phyloP scores from a whole-genome alignment of 2,329 filamentous ascomycete genomes.

The Fusarium praegraminearum region DNA sequence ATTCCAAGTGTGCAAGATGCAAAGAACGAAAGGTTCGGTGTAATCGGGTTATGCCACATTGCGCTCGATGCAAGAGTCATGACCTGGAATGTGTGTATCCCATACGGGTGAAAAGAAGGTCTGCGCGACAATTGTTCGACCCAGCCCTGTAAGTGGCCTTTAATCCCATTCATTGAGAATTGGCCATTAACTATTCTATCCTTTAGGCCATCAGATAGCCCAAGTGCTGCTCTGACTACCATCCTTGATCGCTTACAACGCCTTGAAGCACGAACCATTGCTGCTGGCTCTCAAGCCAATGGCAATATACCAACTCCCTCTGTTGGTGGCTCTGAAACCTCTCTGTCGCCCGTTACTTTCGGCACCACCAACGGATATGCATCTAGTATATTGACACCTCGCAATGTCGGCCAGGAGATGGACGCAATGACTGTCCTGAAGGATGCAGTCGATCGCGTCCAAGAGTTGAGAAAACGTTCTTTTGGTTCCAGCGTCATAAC shows the following conservation, averaged over 20 bases:
- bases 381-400: conserved; percentile 18
- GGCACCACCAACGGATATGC: conserved; percentile 12
- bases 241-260: conserved; percentile 50
- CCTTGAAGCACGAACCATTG: conserved; percentile 43
- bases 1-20: conserved; percentile 44
- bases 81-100: conserved; percentile 48
- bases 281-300: conserved; percentile 1
- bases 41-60: conserved; percentile 48
- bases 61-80: conserved; percentile 46
- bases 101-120: conserved; percentile 44
- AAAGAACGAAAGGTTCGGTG: conserved; percentile 50
- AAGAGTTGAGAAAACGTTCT: conserved; percentile 42
- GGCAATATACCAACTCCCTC: conserved; percentile 8
- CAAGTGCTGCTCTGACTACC: conserved; percentile 39
- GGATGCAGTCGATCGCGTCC: conserved; percentile 48
- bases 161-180: neutral
- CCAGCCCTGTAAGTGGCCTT: conserved; percentile 35
- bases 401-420: conserved; percentile 18
- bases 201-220: conserved; percentile 18
- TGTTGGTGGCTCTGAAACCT: conserved; percentile 34
- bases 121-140: conserved; percentile 30
- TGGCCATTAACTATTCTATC: conserved; percentile 15
- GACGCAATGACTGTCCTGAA: conserved; percentile 48
- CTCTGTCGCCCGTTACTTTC: conserved; percentile 28
- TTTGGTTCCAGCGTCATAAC: conserved; percentile 43